Evolutionary conservation across 345 rosid species (phyloP), one percentile per base, ranked within the genome.

Genomic region (Syzygium aromaticum): DNA sequence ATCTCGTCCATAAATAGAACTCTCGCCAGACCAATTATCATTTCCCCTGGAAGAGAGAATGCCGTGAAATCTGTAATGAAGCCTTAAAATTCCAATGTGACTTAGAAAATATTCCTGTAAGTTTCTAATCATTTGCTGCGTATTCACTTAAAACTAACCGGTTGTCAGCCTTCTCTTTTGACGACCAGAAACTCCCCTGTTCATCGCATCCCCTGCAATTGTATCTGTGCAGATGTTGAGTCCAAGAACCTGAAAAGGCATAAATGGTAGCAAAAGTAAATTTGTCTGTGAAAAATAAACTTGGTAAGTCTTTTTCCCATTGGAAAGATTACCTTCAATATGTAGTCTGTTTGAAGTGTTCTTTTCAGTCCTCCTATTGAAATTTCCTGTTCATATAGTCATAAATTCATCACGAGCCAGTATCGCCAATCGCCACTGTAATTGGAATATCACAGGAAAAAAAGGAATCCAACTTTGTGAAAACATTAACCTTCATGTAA

Each of bases 1-100:
- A 96, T 96, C 88, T 94, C 98, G 87, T 96, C 98, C 98, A 96
- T 94, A 88, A 96, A 94, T 4, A 96, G 91, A 63, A 94, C 95
- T 91, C 90, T 94, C 3, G 92, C 87, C 5, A 97, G 98, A 30
- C 97, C 98, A 15, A 95, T 86, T 27, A 96, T 92, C 95, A 95
- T 94, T 84, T 96, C 98, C 64, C 95, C 97, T 88, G 92, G 84
- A 78, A 85, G 27, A 59, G 27, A 83, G 33, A 33, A 2, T n/a
- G 54, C 19, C 4, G 9, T 77, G 46, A 25, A 52, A 80, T 51
- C 8, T 51, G 38, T 51, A 52, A 12, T 73, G 12, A 57, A 7
- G 59, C 49, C 46, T 33, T 33, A 9, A 33, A 73, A 4, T 21
- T 38, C 1, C 27, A 28, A 11, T 30, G 19, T 59, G 57, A 28